phyloP scores from a whole-genome alignment of 352 stramenopile species.

The Globisporangium parvum region DNA sequence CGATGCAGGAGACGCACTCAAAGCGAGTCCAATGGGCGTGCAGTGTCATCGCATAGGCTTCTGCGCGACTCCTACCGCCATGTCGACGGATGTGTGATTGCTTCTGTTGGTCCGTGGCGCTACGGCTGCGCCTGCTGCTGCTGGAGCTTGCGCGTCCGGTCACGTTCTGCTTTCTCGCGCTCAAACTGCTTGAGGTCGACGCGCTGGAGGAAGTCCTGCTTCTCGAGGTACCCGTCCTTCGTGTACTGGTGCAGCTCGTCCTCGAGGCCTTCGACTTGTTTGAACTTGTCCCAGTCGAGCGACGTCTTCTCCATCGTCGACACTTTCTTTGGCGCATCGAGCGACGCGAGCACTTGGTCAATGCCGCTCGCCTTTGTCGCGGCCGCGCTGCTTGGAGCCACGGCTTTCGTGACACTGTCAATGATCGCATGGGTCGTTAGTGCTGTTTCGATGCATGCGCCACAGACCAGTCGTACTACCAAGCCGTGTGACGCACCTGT shows the following conservation, averaged over 20 bases:
- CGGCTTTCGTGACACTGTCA: slow-evolving; percentile 21
- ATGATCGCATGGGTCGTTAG: too few species aligned
- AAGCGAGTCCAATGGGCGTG: too few species aligned
- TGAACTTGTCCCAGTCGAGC: slow-evolving; percentile 95
- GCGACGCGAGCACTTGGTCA: slow-evolving; percentile 80
- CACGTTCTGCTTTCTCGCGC: slow-evolving; percentile 83
- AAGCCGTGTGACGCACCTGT: slow-evolving; percentile 33
- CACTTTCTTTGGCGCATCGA: slow-evolving; percentile 89
- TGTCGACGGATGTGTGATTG: too few species aligned
- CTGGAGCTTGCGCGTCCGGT: slow-evolving; percentile 60
- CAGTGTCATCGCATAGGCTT: too few species aligned
- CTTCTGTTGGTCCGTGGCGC: background rate
- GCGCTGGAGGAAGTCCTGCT: slow-evolving; percentile 93
- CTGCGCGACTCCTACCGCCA: too few species aligned
- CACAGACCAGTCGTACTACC: too few species aligned
- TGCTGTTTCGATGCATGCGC: too few species aligned
- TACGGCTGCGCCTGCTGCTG: slow-evolving; percentile 17
- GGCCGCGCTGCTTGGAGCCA: background rate
- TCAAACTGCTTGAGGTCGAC: slow-evolving; percentile 88
- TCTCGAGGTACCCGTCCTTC: slow-evolving; percentile 94
- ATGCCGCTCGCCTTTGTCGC: slow-evolving; percentile 25
- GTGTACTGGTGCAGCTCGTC: slow-evolving; percentile 91
- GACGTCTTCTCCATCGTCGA: slow-evolving; percentile 94
- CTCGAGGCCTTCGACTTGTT: slow-evolving; percentile 87
- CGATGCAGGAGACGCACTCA: too few species aligned